These are phyloP conservation scores for Irpex rosettiformis DNA, from an alignment of 1,284 basidiomycete genomes.

Conservation along the genomic window DNA sequence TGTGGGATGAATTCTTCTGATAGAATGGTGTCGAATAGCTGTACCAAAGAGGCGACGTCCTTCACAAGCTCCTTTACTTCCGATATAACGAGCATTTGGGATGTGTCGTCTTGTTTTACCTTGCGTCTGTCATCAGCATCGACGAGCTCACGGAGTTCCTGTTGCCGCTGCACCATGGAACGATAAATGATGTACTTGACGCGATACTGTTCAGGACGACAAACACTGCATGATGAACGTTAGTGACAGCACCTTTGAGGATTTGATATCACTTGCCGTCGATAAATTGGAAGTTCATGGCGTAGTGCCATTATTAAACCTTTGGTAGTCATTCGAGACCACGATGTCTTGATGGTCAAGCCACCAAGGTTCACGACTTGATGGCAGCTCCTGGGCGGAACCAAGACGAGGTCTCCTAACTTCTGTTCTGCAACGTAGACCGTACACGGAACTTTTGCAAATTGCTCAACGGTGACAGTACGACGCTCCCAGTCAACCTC, in stretches of 20 bases:
- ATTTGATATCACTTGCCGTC: conserved; percentile 44
- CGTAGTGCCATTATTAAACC: conserved; percentile 56
- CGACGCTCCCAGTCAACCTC: conserved; percentile 73
- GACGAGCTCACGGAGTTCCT: conserved; percentile 23
- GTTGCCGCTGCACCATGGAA: conserved; percentile 40
- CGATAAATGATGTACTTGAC: conserved; percentile 62
- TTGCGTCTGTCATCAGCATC: too few species aligned
- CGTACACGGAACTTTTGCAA: conserved; percentile 59
- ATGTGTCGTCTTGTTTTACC: too few species aligned
- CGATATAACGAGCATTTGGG: not conserved
- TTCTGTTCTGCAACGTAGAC: conserved; percentile 69
- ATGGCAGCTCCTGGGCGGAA: conserved; percentile 73
- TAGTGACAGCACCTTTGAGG: not conserved
- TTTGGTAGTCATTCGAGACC: conserved; percentile 73
- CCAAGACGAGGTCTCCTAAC: conserved; percentile 72
- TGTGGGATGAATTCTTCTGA: conserved; percentile 46
- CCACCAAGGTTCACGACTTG: conserved; percentile 77
- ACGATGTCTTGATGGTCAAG: conserved; percentile 73
- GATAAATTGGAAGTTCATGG: conserved; percentile 72
- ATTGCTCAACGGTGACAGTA: conserved; percentile 56
- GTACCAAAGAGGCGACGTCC: conserved; percentile 32
- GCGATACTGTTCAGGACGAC: conserved; percentile 70
- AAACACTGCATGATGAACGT: conserved; percentile 48
- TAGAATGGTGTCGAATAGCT: conserved; percentile 58
- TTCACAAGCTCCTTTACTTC: not conserved